A percentile compares a stretch with the other conserved stretches of the same genome.
phyloP scores from a whole-genome alignment of 768 basidiomycete species.

The Boletus eberwhitei region DNA sequence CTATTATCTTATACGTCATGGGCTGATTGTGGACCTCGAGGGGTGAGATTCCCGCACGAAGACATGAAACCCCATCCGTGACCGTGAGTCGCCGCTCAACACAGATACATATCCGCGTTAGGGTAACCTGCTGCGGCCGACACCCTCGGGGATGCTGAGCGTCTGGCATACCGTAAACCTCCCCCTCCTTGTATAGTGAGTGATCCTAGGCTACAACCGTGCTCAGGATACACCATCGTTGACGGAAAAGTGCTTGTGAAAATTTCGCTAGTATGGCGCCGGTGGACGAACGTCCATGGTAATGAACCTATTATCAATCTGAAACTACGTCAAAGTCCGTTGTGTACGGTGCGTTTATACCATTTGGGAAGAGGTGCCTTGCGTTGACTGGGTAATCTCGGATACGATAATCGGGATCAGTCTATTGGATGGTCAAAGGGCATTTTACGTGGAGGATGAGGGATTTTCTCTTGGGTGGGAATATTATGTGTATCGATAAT shows the following conservation, averaged over 20 bases:
- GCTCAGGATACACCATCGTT: neutral
- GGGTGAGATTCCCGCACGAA: neutral
- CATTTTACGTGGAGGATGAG: constrained; percentile 22
- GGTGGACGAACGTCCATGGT: constrained; percentile 6
- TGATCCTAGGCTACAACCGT: neutral
- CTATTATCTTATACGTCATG: constrained; percentile 1
- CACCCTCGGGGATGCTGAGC: constrained; percentile 9
- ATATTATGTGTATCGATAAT: constrained; percentile 18
- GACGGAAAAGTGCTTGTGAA: constrained; percentile 2
- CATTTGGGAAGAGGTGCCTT: constrained; percentile 15
- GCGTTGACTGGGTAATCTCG: constrained; percentile 3
- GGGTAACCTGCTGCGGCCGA: constrained; percentile 15
- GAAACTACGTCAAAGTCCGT: constrained; percentile 12
- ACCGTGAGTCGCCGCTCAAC: constrained; percentile 1
- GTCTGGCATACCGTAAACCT: constrained; percentile 3
- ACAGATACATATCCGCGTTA: constrained; percentile 8
- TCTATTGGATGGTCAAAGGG: neutral
- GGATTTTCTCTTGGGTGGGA: constrained; percentile 17
- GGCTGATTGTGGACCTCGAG: neutral
- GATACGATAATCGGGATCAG: constrained; percentile 12
- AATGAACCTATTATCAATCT: constrained; percentile 5
- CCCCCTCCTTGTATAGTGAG: neutral
- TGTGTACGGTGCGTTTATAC: constrained; percentile 10
- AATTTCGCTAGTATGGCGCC: neutral
- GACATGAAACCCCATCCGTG: neutral